A percentile compares a stretch with the other conserved stretches of the same genome.
phyloP scores from a whole-genome alignment of 129 eudicot species.

The Escallonia herrerae region DNA sequence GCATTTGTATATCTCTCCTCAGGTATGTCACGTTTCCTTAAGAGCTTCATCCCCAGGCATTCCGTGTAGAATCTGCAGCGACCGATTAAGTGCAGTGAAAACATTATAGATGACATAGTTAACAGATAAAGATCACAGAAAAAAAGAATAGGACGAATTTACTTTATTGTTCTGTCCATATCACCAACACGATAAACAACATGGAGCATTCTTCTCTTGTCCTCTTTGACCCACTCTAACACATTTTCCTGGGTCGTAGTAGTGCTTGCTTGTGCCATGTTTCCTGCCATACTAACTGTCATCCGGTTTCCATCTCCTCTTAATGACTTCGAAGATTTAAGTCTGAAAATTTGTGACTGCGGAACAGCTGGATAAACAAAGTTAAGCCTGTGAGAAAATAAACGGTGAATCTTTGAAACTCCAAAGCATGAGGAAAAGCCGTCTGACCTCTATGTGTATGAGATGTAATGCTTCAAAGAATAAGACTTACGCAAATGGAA shows the following conservation, averaged over 20 bases:
- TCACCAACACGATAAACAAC: slow-evolving; percentile 99
- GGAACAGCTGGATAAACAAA: slow-evolving; percentile 42
- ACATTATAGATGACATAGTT: neutral
- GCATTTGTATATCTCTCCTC: slow-evolving; percentile 98
- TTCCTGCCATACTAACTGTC: slow-evolving; percentile 40
- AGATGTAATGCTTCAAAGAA: no score
- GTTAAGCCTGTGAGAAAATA: slow-evolving; percentile 4
- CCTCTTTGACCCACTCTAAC: slow-evolving; percentile 84
- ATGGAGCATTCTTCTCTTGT: slow-evolving; percentile 97
- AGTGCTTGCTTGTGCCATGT: slow-evolving; percentile 70
- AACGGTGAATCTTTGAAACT: no score
- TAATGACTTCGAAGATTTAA: slow-evolving; percentile 43
- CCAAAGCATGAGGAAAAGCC: no score
- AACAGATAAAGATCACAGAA: neutral
- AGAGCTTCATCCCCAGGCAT: slow-evolving; percentile 91
- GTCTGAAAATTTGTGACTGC: slow-evolving; percentile 45
- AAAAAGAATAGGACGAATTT: slow-evolving; percentile 12
- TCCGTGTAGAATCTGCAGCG: slow-evolving; percentile 83
- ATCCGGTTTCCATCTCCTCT: slow-evolving; percentile 34
- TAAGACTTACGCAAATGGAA: no score
- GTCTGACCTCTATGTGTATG: no score
- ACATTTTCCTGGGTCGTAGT: slow-evolving; percentile 57
- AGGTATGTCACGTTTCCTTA: slow-evolving; percentile 92
- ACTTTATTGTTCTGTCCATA: slow-evolving; percentile 96
- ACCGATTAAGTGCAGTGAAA: slow-evolving; percentile 3